Conservation (phyloP, 257 asterid genomes). For the Eucommia ulmoides region DNA sequence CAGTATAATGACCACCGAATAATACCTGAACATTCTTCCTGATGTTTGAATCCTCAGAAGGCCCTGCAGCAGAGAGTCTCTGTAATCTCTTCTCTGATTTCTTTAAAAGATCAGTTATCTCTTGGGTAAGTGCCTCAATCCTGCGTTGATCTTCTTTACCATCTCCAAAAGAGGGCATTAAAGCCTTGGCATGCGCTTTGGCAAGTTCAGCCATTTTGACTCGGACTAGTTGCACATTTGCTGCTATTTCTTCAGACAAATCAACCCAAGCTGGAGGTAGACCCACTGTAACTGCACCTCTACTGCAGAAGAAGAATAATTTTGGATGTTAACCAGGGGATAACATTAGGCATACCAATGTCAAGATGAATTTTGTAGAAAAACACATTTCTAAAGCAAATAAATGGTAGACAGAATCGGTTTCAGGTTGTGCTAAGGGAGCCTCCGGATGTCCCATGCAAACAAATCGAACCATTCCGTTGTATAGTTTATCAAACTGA, state of each 20-base stretch:
- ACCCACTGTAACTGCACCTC: slow-evolving; percentile 82
- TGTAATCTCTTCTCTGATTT: slow-evolving; percentile 72
- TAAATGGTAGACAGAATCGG: no score
- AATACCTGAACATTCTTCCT: slow-evolving; percentile 97
- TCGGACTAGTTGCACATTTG: slow-evolving; percentile 64
- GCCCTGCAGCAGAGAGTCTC: slow-evolving; percentile 76
- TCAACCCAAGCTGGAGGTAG: slow-evolving; percentile 99
- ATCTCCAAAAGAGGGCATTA: slow-evolving; percentile 98
- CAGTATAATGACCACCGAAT: slow-evolving; percentile 7
- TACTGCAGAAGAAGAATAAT: slow-evolving; percentile 27
- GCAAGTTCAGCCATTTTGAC: slow-evolving; percentile 76
- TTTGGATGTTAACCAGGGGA: neutral
- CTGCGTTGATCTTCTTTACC: slow-evolving; percentile 91
- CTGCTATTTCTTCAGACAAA: slow-evolving; percentile 83
- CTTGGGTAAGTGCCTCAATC: slow-evolving; percentile 85
- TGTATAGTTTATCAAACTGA: no score
- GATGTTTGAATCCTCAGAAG: slow-evolving; percentile 86
- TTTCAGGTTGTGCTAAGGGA: no score
- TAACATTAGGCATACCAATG: no score
- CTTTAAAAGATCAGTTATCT: slow-evolving; percentile 72
- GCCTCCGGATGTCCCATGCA: no score
- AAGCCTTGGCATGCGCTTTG: slow-evolving; percentile 97
- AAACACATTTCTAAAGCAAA: no score
- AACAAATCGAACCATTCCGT: no score
- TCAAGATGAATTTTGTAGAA: no score